These are phyloP conservation scores for Ophiostoma angusticollis DNA, from an alignment of 2,329 filamentous ascomycete genomes.

Conservation along the genomic window DNA sequence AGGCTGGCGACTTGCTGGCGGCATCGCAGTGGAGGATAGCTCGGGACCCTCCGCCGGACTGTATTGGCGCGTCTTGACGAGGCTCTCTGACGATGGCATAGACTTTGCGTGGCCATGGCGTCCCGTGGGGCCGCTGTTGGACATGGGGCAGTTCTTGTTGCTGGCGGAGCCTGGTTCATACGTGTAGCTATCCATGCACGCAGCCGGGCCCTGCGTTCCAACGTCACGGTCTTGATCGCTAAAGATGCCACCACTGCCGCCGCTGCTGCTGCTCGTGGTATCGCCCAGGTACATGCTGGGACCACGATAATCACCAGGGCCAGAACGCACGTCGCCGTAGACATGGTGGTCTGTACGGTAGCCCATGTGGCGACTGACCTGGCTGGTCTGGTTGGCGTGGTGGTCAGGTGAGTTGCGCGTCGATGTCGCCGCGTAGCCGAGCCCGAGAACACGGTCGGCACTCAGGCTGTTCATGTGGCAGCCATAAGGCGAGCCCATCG, in stretches of 20 bases:
- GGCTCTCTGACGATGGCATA: background rate
- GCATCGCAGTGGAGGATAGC: no score
- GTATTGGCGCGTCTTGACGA: background rate
- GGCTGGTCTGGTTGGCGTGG: no score
- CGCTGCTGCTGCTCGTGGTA: background rate
- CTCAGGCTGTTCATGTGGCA: background rate
- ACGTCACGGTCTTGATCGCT: conserved; percentile 7
- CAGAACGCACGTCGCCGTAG: no score
- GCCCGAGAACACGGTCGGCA: background rate
- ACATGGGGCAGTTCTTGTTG: background rate
- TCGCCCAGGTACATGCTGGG: background rate
- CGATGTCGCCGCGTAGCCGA: background rate
- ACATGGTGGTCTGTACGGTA: no score
- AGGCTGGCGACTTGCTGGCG: background rate
- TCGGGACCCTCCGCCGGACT: background rate
- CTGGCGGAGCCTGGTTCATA: conserved; percentile 1
- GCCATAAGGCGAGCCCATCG: background rate
- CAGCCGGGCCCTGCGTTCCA: conserved; percentile 2
- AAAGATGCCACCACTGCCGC: conserved; percentile 1
- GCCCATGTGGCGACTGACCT: no score
- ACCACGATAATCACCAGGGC: background rate
- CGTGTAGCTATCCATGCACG: conserved; percentile 8
- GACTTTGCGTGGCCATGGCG: background rate
- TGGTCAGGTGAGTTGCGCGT: no score
- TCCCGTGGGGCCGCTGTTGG: background rate